Conservation (phyloP, 2,329 filamentous ascomycete genomes). For the Diplodia mutila region DNA sequence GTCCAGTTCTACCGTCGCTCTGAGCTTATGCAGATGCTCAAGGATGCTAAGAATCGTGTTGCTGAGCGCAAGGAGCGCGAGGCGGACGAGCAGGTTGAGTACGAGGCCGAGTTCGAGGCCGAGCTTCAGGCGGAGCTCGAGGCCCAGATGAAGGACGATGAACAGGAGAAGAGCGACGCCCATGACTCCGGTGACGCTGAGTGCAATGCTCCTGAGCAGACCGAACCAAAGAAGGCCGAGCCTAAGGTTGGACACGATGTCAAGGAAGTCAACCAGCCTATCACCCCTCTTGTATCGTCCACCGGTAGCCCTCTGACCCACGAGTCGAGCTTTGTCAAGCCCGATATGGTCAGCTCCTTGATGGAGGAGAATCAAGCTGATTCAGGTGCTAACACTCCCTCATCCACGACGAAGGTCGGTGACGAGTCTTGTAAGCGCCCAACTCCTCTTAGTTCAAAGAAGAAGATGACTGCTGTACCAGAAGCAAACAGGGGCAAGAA, state of each 20-base stretch:
- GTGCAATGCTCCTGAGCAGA: background rate
- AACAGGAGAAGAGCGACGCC: background rate
- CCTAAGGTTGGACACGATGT: background rate
- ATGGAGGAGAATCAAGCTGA: background rate
- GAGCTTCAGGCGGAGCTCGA: background rate
- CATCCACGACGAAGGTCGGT: background rate
- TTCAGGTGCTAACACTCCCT: background rate
- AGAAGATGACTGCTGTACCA: constrained; percentile 26
- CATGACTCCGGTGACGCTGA: background rate
- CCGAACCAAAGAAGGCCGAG: background rate
- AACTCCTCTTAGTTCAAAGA: constrained; percentile 15
- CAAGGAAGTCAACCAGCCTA: background rate
- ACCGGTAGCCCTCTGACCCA: background rate
- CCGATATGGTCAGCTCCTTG: background rate
- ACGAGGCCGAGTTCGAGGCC: background rate
- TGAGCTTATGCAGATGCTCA: constrained; percentile 64
- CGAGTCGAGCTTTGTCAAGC: background rate
- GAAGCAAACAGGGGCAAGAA: constrained; percentile 39
- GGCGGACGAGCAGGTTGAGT: constrained; percentile 20
- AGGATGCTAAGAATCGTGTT: constrained; percentile 7
- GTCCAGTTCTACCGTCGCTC: constrained; percentile 89
- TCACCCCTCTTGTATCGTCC: too few relatives aligned
- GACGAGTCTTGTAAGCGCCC: background rate
- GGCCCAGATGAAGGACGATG: background rate
- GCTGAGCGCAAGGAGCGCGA: constrained; percentile 28